These are phyloP conservation scores for Senecio squalidus DNA, from an alignment of 140 eudicot species.

Conservation along the genomic window DNA sequence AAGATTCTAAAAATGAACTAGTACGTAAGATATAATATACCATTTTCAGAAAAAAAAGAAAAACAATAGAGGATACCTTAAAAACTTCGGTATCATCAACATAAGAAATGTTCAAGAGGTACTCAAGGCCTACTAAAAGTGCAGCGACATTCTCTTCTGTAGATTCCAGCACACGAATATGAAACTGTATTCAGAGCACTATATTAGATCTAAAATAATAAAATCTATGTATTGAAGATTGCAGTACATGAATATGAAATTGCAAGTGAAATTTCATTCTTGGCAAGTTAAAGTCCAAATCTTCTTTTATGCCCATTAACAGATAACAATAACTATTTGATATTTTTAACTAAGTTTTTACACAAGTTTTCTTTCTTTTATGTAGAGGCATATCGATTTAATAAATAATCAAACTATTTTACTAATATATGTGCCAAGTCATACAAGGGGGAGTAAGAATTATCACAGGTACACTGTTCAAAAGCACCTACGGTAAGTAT, in stretches of 20 bases:
- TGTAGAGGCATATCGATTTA: neutral
- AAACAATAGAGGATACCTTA: conserved; percentile 49
- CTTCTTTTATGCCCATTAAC: neutral
- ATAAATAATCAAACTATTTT: neutral
- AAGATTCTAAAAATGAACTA: neutral
- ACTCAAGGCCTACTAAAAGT: conserved; percentile 80
- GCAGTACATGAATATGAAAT: neutral
- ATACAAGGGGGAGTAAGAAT: neutral
- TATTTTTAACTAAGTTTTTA: neutral
- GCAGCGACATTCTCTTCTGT: conserved; percentile 73
- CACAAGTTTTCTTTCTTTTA: neutral
- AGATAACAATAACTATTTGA: neutral
- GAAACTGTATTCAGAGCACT: conserved; percentile 49
- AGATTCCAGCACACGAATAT: conserved; percentile 77
- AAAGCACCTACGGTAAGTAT: neutral
- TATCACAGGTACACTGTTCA: neutral
- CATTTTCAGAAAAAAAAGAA: neutral
- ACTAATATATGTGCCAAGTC: neutral
- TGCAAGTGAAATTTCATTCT: neutral
- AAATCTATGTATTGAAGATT: neutral
- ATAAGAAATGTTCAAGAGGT: conserved; percentile 81
- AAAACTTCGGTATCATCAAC: conserved; percentile 99
- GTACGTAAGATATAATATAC: neutral
- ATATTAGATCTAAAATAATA: conserved; percentile 10
- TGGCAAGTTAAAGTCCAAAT: neutral